A percentile compares a stretch with the other conserved stretches of the same genome.
phyloP scores from a whole-genome alignment of 495 filamentous ascomycete genomes.

The Hypomontagnella monticulosa region DNA sequence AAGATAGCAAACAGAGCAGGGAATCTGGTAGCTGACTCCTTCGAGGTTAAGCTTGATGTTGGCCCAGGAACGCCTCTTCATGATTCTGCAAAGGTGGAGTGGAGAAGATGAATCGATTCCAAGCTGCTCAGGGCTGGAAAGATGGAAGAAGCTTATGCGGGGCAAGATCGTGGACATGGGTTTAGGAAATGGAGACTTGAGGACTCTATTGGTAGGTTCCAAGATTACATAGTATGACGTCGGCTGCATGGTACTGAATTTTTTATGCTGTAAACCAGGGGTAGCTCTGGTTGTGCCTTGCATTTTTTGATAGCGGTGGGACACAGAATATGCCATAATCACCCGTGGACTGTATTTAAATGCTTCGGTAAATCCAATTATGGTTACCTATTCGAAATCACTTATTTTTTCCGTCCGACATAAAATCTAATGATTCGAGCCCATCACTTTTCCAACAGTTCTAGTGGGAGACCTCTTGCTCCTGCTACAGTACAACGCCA shows the following conservation, averaged over 20 bases:
- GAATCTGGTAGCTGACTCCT: neutral
- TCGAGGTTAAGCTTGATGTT: slow-evolving; percentile 15
- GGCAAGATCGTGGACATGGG: slow-evolving; percentile 23
- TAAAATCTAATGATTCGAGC: no score
- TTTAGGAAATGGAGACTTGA: no score
- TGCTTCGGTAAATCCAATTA: neutral
- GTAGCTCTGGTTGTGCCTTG: slow-evolving; percentile 13
- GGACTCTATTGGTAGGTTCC: slow-evolving; percentile 8
- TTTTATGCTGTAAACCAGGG: neutral
- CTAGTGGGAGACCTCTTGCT: no score
- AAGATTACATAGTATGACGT: no score
- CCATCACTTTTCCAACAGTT: no score
- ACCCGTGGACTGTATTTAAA: neutral
- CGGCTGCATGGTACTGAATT: neutral
- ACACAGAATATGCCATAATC: neutral
- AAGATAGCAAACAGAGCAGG: neutral
- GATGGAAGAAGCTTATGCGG: slow-evolving; percentile 12
- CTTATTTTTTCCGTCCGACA: no score
- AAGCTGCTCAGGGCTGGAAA: slow-evolving; percentile 9
- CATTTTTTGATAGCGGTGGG: neutral
- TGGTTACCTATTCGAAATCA: neutral
- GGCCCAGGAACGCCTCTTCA: slow-evolving; percentile 19
- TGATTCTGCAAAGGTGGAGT: slow-evolving; percentile 10
- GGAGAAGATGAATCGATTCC: slow-evolving; percentile 2
- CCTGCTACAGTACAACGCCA: slow-evolving; percentile 1